Conservation (phyloP, 495 filamentous ascomycete genomes). For the Neurospora sp. region DNA sequence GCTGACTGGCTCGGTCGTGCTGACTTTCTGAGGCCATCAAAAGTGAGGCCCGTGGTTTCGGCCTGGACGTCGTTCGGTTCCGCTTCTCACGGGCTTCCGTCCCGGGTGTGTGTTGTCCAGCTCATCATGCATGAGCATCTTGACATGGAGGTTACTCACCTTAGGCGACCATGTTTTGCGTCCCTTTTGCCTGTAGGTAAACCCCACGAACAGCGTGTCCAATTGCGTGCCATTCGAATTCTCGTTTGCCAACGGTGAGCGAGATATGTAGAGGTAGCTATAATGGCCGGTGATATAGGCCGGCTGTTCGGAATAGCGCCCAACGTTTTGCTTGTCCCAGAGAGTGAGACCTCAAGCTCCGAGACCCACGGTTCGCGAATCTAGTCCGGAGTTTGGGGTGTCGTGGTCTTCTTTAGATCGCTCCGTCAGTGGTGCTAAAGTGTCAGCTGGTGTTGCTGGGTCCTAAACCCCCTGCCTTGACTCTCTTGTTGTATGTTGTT, state of each 20-base stretch:
- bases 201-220: background rate
- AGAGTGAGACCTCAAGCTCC: background rate
- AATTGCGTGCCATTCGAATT: background rate
- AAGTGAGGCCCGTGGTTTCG: background rate
- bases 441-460: background rate
- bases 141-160: conserved; percentile 15
- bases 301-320: background rate
- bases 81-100: background rate
- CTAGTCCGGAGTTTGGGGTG: background rate
- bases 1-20: background rate
- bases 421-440: background rate
- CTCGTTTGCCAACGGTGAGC: background rate
- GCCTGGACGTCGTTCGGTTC: background rate
- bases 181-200: background rate
- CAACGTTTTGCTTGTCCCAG: background rate
- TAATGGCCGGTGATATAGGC: background rate
- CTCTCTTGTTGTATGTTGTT: background rate
- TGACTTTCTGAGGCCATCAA: background rate
- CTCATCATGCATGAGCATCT: conserved; percentile 30
- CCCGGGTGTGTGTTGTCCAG: conserved; percentile 11
- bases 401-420: background rate
- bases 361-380: conserved; percentile 4
- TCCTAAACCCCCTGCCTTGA: background rate
- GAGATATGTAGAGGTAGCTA: background rate
- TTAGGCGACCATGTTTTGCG: conserved; percentile 27